Evolutionary conservation across 495 filamentous ascomycete genomes (phyloP), one percentile per base, ranked within the genome.

Genomic region (Tuber indicum): DNA sequence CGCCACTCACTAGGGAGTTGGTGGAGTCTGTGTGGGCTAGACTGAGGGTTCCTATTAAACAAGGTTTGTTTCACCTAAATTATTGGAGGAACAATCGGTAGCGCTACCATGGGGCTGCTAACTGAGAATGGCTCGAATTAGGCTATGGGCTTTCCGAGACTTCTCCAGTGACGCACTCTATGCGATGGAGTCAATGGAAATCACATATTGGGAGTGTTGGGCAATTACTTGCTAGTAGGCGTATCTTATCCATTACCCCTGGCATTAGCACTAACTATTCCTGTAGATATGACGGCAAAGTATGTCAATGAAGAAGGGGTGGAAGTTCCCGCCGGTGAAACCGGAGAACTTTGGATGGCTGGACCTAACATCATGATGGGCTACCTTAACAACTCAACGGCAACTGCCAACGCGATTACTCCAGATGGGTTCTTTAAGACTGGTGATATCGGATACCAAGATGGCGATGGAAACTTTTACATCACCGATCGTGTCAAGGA

Each of bases 401-500:
- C 88, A 1, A 94, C 92, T 1, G 85, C 84, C 7, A 87, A 91
- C 32, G 87, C 92, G 0, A 89, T 94, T 46, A 92, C 90, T 0
- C 47, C 75, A 0, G 93, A 96, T 77, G 92, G 92, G 3, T 97
- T 90, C 85, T 96, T 96, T 86, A 92, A 90, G 80, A 96, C 93
- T 1, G 94, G 94, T 0, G 94, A 97, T 81, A 86, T 91, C 66
- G 85, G 85, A 5, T 73, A 91, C 77, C 86, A 90, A 78, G 88
- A 91, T 72, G 77, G 84, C 43, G 84, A 90, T 52, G 90, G 89
- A 7, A 88, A 91, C 79, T 89, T 92, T 82, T 91, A 85, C 85
- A 91, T 94, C 82, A 94, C 92, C 1, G 93, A 95, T 80, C 91
- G 93, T n/a, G 87, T 93, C 36, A 97, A 97, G 87, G 93, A 97